Evolutionary conservation across 441 rosid genomes (phyloP).

Genomic region (Populus hybrid): DNA sequence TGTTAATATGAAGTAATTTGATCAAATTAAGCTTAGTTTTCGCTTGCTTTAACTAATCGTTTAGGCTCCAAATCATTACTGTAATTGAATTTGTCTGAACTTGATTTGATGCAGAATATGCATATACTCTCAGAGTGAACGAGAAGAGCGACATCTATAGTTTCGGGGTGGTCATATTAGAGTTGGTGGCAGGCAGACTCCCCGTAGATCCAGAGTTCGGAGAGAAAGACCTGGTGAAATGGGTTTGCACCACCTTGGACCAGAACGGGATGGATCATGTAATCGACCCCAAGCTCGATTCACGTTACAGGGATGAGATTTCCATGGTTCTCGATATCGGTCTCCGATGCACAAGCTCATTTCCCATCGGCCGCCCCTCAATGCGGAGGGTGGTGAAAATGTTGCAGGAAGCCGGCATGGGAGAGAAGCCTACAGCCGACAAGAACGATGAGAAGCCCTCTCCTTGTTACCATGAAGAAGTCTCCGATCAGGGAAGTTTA

Average conservation of each 20-base stretch:
- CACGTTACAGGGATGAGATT: conserved; percentile 67
- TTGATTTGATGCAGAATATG: conserved; percentile 66
- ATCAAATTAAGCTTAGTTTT: background rate
- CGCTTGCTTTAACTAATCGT: background rate
- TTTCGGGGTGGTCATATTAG: conserved; percentile 88
- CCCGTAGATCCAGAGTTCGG: conserved; percentile 81
- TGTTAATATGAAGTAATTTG: background rate
- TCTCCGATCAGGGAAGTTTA: conserved; percentile 22
- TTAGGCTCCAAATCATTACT: background rate
- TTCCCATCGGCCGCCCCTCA: conserved; percentile 83
- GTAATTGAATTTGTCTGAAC: background rate
- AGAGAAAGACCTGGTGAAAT: conserved; percentile 85
- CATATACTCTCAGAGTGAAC: conserved; percentile 86
- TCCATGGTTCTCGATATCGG: conserved; percentile 78
- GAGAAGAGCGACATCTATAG: conserved; percentile 98
- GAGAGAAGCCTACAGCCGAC: conserved; percentile 22
- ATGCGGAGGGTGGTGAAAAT: conserved; percentile 91
- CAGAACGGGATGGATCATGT: conserved; percentile 74
- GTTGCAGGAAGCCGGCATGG: conserved; percentile 62
- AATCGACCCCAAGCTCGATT: conserved; percentile 69
- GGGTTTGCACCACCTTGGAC: conserved; percentile 69
- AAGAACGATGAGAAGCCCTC: conserved; percentile 55
- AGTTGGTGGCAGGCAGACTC: conserved; percentile 74
- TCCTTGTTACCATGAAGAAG: conserved; percentile 59
- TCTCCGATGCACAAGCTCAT: conserved; percentile 70